These are phyloP conservation scores for Trichodelitschia bisporula DNA, from an alignment of 495 filamentous ascomycete species.

Conservation along the genomic window DNA sequence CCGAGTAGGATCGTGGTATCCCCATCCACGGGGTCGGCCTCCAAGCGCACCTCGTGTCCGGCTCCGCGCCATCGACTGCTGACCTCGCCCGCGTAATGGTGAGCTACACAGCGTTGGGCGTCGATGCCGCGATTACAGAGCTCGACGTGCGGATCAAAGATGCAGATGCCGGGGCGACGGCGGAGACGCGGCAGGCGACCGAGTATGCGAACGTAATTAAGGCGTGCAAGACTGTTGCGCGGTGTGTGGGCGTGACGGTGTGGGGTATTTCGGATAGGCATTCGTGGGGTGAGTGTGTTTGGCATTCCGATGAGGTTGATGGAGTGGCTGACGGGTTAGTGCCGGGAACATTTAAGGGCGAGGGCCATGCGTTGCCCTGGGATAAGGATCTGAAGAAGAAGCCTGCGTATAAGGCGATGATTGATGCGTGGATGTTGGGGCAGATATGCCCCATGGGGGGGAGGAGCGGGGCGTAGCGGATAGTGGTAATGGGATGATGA, in stretches of 20 bases:
- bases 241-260: slow-evolving; percentile 51
- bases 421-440: too few species aligned
- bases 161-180: slow-evolving; percentile 8
- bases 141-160: slow-evolving; percentile 26
- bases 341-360: slow-evolving; percentile 23
- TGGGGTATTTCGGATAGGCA: slow-evolving; percentile 51
- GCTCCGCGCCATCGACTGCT: slow-evolving; percentile 27
- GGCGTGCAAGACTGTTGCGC: slow-evolving; percentile 33
- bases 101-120: slow-evolving; percentile 7
- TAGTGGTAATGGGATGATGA: too few species aligned
- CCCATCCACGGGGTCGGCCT: slow-evolving; percentile 54
- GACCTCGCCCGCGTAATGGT: slow-evolving; percentile 19
- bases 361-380: slow-evolving; percentile 26
- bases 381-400: slow-evolving; percentile 37
- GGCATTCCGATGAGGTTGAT: too few species aligned
- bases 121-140: slow-evolving; percentile 37
- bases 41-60: slow-evolving; percentile 31
- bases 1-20: slow-evolving; percentile 34
- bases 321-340: too few species aligned
- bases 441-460: too few species aligned
- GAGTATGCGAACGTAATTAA: slow-evolving; percentile 40
- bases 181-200: slow-evolving; percentile 20
- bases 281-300: too few species aligned
- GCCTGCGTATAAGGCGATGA: slow-evolving; percentile 25
- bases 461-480: too few species aligned